These are phyloP conservation scores for Diophrys appendiculata DNA, from an alignment of 73 alveolate genomes.

Conservation along the genomic window DNA sequence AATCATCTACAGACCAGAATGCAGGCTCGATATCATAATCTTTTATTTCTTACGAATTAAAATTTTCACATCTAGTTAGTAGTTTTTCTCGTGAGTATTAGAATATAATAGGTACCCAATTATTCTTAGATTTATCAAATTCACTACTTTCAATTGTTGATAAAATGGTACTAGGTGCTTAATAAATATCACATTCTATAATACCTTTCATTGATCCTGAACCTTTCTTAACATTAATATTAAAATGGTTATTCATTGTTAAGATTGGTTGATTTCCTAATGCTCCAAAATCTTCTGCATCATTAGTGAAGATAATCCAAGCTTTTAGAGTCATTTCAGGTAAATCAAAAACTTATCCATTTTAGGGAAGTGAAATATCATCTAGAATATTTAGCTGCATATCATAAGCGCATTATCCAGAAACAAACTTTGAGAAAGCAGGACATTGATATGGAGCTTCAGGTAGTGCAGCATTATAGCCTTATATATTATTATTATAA, in stretches of 20 bases:
- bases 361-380: neutral
- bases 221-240: neutral
- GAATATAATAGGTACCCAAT: neutral
- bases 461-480: too few relatives aligned
- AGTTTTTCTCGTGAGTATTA: neutral
- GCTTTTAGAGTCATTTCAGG: neutral
- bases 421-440: too few relatives aligned
- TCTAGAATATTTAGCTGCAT: too few relatives aligned
- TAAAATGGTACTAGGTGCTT: neutral
- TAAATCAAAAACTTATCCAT: neutral
- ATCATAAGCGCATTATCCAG: too few relatives aligned
- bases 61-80: neutral
- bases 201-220: neutral
- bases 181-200: neutral
- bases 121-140: neutral
- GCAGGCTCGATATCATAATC: neutral
- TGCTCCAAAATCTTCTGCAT: neutral
- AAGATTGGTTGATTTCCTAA: neutral
- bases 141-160: neutral
- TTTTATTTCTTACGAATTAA: neutral
- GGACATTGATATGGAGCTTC: too few relatives aligned
- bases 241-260: neutral
- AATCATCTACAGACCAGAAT: neutral
- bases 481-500: too few relatives aligned
- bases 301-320: neutral